Evolutionary conservation across 805 yeast species (phyloP), one percentile per base, ranked within the genome.

Genomic region (Kodamaea fukazawae): DNA sequence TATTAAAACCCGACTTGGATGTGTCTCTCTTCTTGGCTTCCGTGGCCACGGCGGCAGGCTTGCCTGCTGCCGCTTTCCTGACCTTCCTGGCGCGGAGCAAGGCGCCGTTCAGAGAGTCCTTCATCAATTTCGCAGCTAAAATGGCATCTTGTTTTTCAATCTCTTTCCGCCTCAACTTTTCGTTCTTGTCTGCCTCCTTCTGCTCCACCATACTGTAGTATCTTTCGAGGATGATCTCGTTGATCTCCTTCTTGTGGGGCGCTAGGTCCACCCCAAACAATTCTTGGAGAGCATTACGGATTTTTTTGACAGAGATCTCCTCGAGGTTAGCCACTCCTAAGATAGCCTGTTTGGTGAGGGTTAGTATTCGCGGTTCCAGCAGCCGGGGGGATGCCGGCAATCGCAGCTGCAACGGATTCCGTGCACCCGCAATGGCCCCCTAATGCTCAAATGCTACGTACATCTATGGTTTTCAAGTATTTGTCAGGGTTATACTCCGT

Each of bases 261-360:
- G 51, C 61, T 31, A 84, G 67, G 47, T 83, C 79, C 1, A 73
- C 66, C 4, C 73, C 76, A 51, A 80, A 84, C 23, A 86, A 65
- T 45, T 77, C 85, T 54, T 81, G 87, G n/a, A 86, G 53, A 0
- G 90, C 91, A 43, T 73, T 71, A 45, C 95, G 67, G 16, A 86
- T 77, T 54, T 76, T 75, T 57, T 83, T 83, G 5, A 84, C 88
- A 0, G 90, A 78, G 11, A 86, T 78, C 44, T 75, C 70, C 44
- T 81, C 82, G 23, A 84, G 68, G 50, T 86, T 83, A 1, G 90
- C 78, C 5, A 78, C 89, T 36, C 81, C 67, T 27, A 86, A 61
- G 8, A 86, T 84, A 1, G 95, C 88, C 85, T 79, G 42, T 2
- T 8, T 39, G 62, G 58, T 60, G 58, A 58, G 22, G 18, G 12